Evolutionary conservation across 202 grass and related monocot species (phyloP).

Genomic region (Saccharum hybrid): DNA sequence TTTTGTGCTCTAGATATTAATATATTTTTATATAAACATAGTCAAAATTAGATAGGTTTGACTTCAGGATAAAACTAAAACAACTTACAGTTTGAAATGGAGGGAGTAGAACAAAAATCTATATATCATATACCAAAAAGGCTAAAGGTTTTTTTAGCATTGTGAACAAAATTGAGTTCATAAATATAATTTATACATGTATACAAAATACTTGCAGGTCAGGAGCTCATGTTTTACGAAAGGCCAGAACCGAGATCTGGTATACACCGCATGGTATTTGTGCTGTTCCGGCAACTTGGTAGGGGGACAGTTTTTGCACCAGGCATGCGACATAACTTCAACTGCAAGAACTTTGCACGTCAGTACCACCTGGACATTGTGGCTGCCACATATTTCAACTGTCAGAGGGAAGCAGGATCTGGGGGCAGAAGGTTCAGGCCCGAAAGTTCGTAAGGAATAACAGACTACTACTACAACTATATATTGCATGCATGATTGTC

Average conservation of each 20-base stretch:
- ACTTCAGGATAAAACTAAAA: background rate
- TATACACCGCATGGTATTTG: conserved; percentile 76
- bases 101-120: background rate
- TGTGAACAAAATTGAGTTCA: conserved; percentile 2
- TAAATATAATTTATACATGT: background rate
- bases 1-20: background rate
- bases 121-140: background rate
- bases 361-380: conserved; percentile 54
- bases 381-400: conserved; percentile 71
- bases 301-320: conserved; percentile 61
- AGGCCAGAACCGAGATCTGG: conserved; percentile 59
- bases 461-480: background rate
- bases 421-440: conserved; percentile 68
- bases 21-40: background rate
- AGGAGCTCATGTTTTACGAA: conserved; percentile 65
- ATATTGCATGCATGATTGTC: background rate
- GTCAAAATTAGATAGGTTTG: background rate
- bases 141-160: background rate
- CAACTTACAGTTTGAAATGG: background rate
- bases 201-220: conserved; percentile 50
- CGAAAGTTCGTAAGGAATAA: conserved; percentile 12
- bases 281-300: conserved; percentile 63
- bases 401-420: conserved; percentile 74
- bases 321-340: conserved; percentile 64
- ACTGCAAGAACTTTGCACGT: conserved; percentile 48